Base-by-base conservation (phyloP, 768 basidiomycete genomes). In the Cyathus striatus region DNA sequence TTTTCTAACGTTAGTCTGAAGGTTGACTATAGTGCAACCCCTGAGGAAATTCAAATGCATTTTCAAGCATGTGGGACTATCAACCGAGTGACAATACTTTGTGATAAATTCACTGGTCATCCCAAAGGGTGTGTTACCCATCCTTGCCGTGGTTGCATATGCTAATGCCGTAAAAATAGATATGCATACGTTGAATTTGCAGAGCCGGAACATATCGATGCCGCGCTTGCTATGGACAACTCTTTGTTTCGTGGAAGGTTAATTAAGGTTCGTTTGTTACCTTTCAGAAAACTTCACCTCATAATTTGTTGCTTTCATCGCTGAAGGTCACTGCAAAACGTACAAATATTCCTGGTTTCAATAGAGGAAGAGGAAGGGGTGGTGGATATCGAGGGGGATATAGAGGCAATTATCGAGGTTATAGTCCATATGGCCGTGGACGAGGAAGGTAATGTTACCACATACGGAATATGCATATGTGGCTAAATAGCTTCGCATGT, bases 131-230 rank as follows among this genome's bases (percentile, higher is more conserved):
- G 50, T 40, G 59, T 51, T 3, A 6, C 23, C 32, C 6, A 35
- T 42, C 24, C 44, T 43, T 46, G n/a, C 49, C 38, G 35, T 32
- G 21, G n/a, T 3, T 38, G 33, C 22, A 18, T 18, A n/a, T 42
- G 39, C 36, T 32, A 34, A 45, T 23, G 43, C 44, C 17, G 12
- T 10, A 14, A 38, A 42, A 38, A 21, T 53, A 97, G 94, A 40
- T 99, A 88, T 69, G 95, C 95, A 41, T 99, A 99, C 69, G 94
- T 99, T 34, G 96, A 99, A 63, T 99, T 99, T 62, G 83, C 96
- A 54, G 93, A 96, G 57, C 76, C 93, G 27, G 84, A 89, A 45
- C 84, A 90, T 51, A 86, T 98, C 49, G 86, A 90, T 55, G 85
- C 91, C 47, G 93, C 95, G 10, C 57, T 96, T 49, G 83, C 93